Base-by-base conservation (phyloP, 345 rosid species). In the Cardiospermum halicacabum region DNA sequence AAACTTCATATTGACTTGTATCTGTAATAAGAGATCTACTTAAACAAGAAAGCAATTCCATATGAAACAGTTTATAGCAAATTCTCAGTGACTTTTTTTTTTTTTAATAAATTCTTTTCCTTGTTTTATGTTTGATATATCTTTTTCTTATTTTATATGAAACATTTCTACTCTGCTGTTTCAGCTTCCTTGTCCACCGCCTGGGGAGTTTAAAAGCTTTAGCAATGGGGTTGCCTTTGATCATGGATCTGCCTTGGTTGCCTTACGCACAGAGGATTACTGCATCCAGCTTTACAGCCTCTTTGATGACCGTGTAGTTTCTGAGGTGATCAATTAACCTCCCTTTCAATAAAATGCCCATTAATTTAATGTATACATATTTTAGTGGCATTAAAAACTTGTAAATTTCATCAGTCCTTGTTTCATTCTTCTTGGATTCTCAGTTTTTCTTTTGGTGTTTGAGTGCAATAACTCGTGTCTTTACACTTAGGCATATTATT, bases 231-330 rank as follows among this genome's bases (percentile, higher is more conserved):
- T 81, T 69, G 88, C 95, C 60, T 94, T 94, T 56, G 84, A 85
- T 78, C 69, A 66, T 40, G 79, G 75, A 27, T 70, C 89, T 57
- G 99, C 97, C 25, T 56, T 87, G 65, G 87, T 85, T 69, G 99
- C 99, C 58, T 31, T 91, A 61, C 74, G 87, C 66, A 82, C 96
- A 37, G 96, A 85, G 69, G 83, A 83, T 70, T 94, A 87, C 53
- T 78, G 88, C 58, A 78, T 94, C 72, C 99, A 94, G 69, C 69
- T 89, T 39, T 94, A 94, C 77, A 91, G 91, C 82, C 81, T 89
- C 63, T 69, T 91, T 62, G 84, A 84, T 76, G 96, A 94, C 73
- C 84, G 85, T 2, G 93, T 82, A 63, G 66, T 94, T 64, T 85
- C 89, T 64, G 96, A 94, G 92, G 99, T 94, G 19, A 49, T 6